Evolutionary conservation across 352 stramenopile genomes (phyloP), one percentile per base, ranked within the genome.

Genomic region (Globisporangium apiculatum): DNA sequence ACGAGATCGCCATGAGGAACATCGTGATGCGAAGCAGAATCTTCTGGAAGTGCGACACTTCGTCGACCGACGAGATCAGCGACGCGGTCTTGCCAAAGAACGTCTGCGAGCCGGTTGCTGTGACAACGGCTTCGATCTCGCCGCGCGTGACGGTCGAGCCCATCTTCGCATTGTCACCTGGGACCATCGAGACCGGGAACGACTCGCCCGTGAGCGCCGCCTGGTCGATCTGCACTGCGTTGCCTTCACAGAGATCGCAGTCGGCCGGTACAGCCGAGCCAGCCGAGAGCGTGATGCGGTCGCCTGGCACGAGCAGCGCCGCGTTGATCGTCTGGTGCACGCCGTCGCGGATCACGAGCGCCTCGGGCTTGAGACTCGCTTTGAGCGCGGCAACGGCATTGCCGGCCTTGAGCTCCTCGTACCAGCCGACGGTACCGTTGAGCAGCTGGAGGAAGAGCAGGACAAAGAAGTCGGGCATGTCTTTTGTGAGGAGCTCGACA

Each of bases 151-250:
- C 82, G 7, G 77, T 92, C 12, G 89, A 91, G 37, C 81, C 81
- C 75, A 88, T 95, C 72, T 96, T 95, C 47, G 83, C 83, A 51
- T 86, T 91, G 66, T 96, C 86, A 15, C 78, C 76, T 9, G 65
- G 45, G 5, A 71, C 64, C 68, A 96, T 86, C 11, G 84, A 94
- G 35, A 98, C 92, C 2, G 94, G 92, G 58, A 99, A 91, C 10
- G 91, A 97, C 66, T 98, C 94, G 62, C 96, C 96, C 17, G 94
- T 98, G 31, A 99, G 77, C 45, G 86, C 83, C 36, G 92, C 86
- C 71, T 98, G 87, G 67, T 97, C 86, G 52, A 97, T 89, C 60
- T 95, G 77, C 49, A 98, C 68, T 15, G 73, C 58, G 42, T 93
- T 80, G 55, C 94, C 79, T 18, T 89, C 76, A 64, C 89, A 87